Conservation (phyloP, 108 stramenopile species). For the Aurantiochytrium sp. region DNA sequence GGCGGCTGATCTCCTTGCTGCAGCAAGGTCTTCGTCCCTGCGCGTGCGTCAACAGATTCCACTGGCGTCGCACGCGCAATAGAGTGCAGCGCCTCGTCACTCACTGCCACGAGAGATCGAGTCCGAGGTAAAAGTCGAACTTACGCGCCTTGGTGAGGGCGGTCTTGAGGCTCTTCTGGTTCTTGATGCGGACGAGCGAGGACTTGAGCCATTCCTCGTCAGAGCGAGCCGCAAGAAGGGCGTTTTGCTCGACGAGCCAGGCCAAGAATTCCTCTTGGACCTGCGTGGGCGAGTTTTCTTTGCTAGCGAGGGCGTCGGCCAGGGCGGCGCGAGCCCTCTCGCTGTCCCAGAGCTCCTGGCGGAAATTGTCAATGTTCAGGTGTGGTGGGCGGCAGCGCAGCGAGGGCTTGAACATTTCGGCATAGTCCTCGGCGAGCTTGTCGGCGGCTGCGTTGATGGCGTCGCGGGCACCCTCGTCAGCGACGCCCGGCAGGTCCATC, state of each 20-base stretch:
- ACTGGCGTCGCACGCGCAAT: too few relatives aligned
- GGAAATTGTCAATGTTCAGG: slow-evolving; percentile 74
- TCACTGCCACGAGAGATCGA: slow-evolving; percentile 34
- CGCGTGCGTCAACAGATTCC: too few relatives aligned
- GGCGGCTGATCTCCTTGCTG: too few relatives aligned
- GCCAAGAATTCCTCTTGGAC: slow-evolving; percentile 64
- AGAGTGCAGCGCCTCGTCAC: too few relatives aligned
- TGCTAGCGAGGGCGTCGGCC: slow-evolving; percentile 38
- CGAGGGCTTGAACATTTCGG: slow-evolving; percentile 76
- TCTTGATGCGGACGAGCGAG: background rate
- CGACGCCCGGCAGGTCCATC: slow-evolving; percentile 68
- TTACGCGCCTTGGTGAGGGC: slow-evolving; percentile 68
- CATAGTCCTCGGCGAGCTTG: slow-evolving; percentile 47
- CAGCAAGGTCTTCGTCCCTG: too few relatives aligned
- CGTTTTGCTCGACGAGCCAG: slow-evolving; percentile 41
- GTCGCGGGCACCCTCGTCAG: slow-evolving; percentile 42
- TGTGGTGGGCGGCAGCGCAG: slow-evolving; percentile 72
- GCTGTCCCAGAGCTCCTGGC: slow-evolving; percentile 73
- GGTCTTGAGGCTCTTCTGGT: background rate
- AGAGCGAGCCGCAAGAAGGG: background rate
- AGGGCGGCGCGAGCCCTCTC: slow-evolving; percentile 56
- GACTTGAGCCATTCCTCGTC: background rate
- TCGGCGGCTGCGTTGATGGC: slow-evolving; percentile 64
- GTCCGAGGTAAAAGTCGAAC: slow-evolving; percentile 70
- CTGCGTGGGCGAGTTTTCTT: slow-evolving; percentile 40